A percentile compares a stretch with the other conserved stretches of the same genome.
Conservation (phyloP, 306 rosid species). For the Citrullus amarus region DNA sequence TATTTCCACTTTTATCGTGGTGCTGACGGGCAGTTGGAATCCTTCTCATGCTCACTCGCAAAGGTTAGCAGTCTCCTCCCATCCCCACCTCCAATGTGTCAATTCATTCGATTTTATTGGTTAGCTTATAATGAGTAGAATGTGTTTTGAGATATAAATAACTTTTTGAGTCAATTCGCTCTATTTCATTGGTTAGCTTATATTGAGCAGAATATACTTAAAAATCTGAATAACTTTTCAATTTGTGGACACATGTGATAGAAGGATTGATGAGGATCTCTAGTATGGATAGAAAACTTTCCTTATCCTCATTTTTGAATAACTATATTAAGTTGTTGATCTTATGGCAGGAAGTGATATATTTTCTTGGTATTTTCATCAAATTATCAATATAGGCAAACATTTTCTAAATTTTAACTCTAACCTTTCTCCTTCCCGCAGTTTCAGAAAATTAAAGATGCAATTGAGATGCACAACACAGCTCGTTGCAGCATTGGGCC, state of each 20-base stretch:
- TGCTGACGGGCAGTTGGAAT: constrained; percentile 80
- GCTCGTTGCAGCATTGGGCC: constrained; percentile 98
- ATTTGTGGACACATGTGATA: neutral
- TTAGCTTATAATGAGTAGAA: neutral
- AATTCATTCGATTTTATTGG: neutral
- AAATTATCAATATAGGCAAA: neutral
- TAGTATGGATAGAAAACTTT: neutral
- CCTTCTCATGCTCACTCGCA: constrained; percentile 96
- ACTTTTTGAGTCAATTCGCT: neutral
- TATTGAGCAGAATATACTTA: neutral
- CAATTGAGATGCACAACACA: constrained; percentile 72
- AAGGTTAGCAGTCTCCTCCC: constrained; percentile 38
- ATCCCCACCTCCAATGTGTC: neutral
- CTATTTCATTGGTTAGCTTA: neutral
- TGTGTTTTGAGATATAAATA: neutral
- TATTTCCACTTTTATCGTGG: constrained; percentile 96
- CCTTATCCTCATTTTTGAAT: neutral
- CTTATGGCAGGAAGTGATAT: neutral
- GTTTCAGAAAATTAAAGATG: constrained; percentile 97
- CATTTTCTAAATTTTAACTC: neutral
- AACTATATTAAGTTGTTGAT: neutral
- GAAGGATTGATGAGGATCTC: neutral
- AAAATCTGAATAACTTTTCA: neutral
- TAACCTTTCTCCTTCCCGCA: constrained; percentile 16
- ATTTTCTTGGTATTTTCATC: neutral